Evolutionary conservation across 1,284 basidiomycete species (phyloP).

Genomic region (Mycena sp.): DNA sequence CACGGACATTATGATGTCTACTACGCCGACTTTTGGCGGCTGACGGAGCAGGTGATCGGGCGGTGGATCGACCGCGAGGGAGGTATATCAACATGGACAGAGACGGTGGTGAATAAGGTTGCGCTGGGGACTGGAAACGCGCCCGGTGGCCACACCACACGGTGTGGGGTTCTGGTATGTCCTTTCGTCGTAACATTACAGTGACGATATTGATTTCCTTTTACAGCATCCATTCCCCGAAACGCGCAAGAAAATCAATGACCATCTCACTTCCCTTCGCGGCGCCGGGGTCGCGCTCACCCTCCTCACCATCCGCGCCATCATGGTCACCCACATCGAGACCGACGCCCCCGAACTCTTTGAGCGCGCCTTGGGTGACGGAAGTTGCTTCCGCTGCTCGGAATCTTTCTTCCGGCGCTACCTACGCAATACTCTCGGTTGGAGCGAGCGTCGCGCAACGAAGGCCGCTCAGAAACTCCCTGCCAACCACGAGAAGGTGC

Average conservation of each 20-base stretch:
- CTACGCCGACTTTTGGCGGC: conserved; percentile 10
- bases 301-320: conserved; percentile 34
- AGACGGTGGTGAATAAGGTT: conserved; percentile 9
- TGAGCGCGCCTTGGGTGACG: conserved; percentile 28
- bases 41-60: no score
- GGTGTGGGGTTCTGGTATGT: conserved; percentile 31
- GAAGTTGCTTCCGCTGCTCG: no score
- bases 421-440: no score
- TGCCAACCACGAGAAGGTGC: no score
- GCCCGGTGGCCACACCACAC: conserved; percentile 21
- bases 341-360: conserved; percentile 30
- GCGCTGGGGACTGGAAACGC: conserved; percentile 6
- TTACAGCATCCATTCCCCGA: conserved; percentile 33
- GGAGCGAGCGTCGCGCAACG: no score
- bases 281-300: conserved; percentile 28
- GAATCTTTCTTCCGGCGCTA: no score
- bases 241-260: conserved; percentile 27
- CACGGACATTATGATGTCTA: no score
- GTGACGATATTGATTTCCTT: no score
- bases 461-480: no score
- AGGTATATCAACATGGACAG: conserved; percentile 5
- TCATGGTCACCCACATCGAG: conserved; percentile 38
- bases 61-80: conserved; percentile 17
- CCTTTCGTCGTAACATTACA: not conserved
- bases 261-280: conserved; percentile 35